Conservation (phyloP, 352 stramenopile species). For the Blastocystis sp. region DNA sequence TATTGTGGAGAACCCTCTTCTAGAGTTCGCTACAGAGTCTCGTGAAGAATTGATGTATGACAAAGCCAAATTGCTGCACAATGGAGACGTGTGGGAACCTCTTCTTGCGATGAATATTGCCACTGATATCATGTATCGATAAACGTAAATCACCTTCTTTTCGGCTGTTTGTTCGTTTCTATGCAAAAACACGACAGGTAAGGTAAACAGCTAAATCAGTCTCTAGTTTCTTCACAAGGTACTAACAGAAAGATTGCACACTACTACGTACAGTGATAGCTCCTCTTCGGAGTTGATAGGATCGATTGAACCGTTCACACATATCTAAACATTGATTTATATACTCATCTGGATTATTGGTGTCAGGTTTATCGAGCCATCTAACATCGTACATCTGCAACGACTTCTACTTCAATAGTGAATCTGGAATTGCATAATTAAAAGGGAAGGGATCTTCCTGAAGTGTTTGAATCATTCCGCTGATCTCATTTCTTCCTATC, state of each 20-base stretch:
- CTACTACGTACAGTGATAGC: background rate
- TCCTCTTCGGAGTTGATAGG: background rate
- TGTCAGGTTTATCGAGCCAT: constrained; percentile 26
- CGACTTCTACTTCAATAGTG: background rate
- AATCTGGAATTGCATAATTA: constrained; percentile 1
- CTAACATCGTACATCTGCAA: background rate
- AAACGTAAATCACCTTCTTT: constrained; percentile 67
- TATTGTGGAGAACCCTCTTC: constrained; percentile 98
- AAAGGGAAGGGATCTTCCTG: background rate
- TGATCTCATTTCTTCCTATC: constrained; percentile 31
- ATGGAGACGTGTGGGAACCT: constrained; percentile 99
- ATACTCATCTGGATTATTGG: constrained; percentile 51
- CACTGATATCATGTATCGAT: constrained; percentile 96
- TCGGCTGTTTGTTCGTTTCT: background rate
- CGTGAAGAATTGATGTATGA: constrained; percentile 99
- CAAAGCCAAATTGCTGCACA: constrained; percentile 98
- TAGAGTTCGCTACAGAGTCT: constrained; percentile 97
- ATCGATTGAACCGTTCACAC: constrained; percentile 17
- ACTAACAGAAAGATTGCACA: background rate
- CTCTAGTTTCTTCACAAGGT: background rate
- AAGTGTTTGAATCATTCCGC: background rate
- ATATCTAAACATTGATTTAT: constrained; percentile 7
- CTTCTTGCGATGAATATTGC: constrained; percentile 97
- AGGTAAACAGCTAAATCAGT: constrained; percentile 20
- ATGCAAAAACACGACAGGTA: background rate